Evolutionary conservation across 306 rosid species (phyloP), one percentile per base, ranked within the genome.

Genomic region (Boehmeria nivea): DNA sequence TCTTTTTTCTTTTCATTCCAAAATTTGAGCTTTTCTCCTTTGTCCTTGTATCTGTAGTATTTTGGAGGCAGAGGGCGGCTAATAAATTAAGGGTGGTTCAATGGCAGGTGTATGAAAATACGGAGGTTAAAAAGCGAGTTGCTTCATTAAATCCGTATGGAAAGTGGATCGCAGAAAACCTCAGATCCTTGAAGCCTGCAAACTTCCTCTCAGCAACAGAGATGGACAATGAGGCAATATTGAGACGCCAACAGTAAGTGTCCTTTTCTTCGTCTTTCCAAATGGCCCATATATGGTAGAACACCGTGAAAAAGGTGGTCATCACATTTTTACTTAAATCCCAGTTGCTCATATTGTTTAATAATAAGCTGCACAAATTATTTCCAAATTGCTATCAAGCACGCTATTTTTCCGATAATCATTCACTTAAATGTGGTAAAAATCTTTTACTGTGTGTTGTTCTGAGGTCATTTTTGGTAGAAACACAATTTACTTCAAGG

Each of bases 181-280:
- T 81, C 76, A 80, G 93, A 51, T 64, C 89, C 22, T 67, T 84
- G 73, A 87, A 84, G 74, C 70, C 96, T 59, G 85, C 44, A 60
- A 78, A 81, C 68, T 91, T 91, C 65, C 88, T 80, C 55, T 88
- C 96, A 51, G 59, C 87, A 45, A 77, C 96, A 37, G 64, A 78
- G 46, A 61, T 81, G 74, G 99, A 91, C 52, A 84, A 74, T 63
- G 99, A 91, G 70, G 76, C 81, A 51, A 77, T 81, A 64, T 69
- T 91, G 58, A 87, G 95, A 71, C 78, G 60, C 62, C 99, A 91
- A 76, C 99, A 91, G 99, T 91, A 70, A 91, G 98, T 84, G 20
- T n/a, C n/a, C n/a, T n/a, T n/a, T n/a, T n/a, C n/a, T n/a, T n/a
- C n/a, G n/a, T n/a, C 42, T 76, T 77, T 31, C 14, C n/a, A n/a